These are phyloP conservation scores for Niveomyces coronatus DNA, from an alignment of 2,329 filamentous ascomycete species.

Conservation along the genomic window DNA sequence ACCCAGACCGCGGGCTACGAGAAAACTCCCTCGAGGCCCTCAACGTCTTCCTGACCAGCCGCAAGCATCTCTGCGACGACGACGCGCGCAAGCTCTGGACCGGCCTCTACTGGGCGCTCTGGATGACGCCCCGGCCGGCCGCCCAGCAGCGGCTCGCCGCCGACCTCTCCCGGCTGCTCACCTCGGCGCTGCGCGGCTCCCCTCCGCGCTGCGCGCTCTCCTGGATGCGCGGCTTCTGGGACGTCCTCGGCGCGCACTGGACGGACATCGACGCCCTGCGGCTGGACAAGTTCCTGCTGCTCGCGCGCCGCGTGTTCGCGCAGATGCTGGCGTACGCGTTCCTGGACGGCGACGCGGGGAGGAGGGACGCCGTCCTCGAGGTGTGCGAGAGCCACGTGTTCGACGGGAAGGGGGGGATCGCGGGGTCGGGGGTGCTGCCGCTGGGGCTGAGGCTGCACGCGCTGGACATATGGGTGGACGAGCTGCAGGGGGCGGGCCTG, in stretches of 20 bases:
- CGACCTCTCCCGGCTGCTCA: slow-evolving; percentile 60
- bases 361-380: slow-evolving; percentile 16
- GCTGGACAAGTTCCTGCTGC: slow-evolving; percentile 86
- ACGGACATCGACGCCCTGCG: slow-evolving; percentile 64
- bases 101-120: slow-evolving; percentile 84
- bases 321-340: slow-evolving; percentile 52
- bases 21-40: slow-evolving; percentile 70
- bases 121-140: slow-evolving; percentile 86
- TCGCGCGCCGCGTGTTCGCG: slow-evolving; percentile 69
- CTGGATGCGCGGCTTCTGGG: slow-evolving; percentile 59
- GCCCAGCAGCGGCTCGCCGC: slow-evolving; percentile 75
- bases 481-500: slow-evolving; percentile 62
- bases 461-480: slow-evolving; percentile 85
- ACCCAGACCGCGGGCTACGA: slow-evolving; percentile 63
- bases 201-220: slow-evolving; percentile 27
- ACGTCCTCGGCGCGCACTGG: slow-evolving; percentile 60
- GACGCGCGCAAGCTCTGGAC: slow-evolving; percentile 90
- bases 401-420: slow-evolving; percentile 19
- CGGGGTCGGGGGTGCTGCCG: slow-evolving; percentile 50
- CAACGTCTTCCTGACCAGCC: slow-evolving; percentile 62
- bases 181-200: slow-evolving; percentile 34
- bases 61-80: slow-evolving; percentile 47
- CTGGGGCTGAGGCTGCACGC: slow-evolving; percentile 81
- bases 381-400: slow-evolving; percentile 23
- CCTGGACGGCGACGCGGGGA: slow-evolving; percentile 19